Evolutionary conservation across 768 basidiomycete genomes (phyloP).

Genomic region (Mycena venus): DNA sequence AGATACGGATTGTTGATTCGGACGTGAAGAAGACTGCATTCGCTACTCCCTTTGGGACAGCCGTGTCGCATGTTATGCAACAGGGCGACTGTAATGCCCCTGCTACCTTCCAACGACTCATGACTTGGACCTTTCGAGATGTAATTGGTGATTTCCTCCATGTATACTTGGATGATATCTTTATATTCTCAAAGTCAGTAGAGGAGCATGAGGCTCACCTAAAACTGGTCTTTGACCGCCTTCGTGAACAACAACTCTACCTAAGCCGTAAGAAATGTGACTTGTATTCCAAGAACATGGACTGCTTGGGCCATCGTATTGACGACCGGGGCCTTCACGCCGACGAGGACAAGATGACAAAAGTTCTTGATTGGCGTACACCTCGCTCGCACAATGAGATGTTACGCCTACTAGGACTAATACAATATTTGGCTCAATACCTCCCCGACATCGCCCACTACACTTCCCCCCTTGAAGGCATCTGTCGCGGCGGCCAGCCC

Average conservation of each 20-base stretch:
- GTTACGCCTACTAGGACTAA: background rate
- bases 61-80: background rate
- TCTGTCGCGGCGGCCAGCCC: background rate
- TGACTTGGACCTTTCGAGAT: conserved; percentile 55
- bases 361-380: background rate
- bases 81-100: conserved; percentile 56
- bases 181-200: conserved; percentile 51
- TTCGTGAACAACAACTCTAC: conserved; percentile 45
- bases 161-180: conserved; percentile 61
- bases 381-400: background rate
- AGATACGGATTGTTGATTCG: conserved; percentile 39
- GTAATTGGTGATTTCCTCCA: conserved; percentile 54
- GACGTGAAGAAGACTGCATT: conserved; percentile 45
- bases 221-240: conserved; percentile 41
- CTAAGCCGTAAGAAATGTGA: conserved; percentile 41
- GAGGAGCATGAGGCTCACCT: conserved; percentile 56
- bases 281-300: conserved; percentile 42
- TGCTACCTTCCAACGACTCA: conserved; percentile 60
- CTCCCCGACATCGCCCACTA: background rate
- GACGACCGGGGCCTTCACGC: conserved; percentile 45
- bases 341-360: conserved; percentile 35
- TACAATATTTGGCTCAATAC: background rate
- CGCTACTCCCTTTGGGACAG: conserved; percentile 29
- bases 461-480: background rate
- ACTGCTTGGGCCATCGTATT: conserved; percentile 37